Base-by-base conservation (phyloP, 352 stramenopile genomes). In the Blastocystis sp. region DNA sequence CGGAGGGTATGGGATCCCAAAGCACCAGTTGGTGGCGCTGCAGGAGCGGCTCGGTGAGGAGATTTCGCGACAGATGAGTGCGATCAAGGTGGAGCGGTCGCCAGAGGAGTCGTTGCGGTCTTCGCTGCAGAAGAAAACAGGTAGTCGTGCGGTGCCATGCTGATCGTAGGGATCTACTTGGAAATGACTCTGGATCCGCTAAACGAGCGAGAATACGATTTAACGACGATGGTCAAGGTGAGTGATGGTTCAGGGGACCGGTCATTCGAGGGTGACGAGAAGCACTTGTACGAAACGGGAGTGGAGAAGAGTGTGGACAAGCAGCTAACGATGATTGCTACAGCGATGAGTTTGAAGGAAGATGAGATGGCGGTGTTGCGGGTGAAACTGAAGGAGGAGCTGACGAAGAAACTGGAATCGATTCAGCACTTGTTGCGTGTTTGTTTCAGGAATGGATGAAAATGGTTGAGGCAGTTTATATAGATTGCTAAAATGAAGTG, bases 361-460 rank as follows among this genome's bases (percentile, higher is more conserved):
- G 69, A 81, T 21, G 56, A 44, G 9, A 57, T 44, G 34, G 44
- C 32, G 4, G 69, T 63, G 9, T 27, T 61, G 44, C 61, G 56
- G 53, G 32, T 14, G 46, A 65, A 40, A 29, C 29, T 81, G 69
- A 61, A 81, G 34, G 69, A 81, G 11, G 44, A 81, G 27, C 14
- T 81, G 24, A 29, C 8, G 32, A 38, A 32, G n/a, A 51, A 81
- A 44, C 44, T 81, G 46, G 48, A 24, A 27, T 34, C n/a, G 53
- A 63, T 63, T 36, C 9, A 24, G 27, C 21, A 63, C n/a, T n/a
- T n/a, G n/a, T n/a, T n/a, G n/a, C n/a, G n/a, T n/a, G n/a, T n/a
- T n/a, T n/a, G n/a, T n/a, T n/a, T n/a, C n/a, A n/a, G n/a, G n/a
- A n/a, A n/a, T n/a, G n/a, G n/a, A n/a, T n/a, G n/a, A n/a, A n/a